These are phyloP conservation scores for Heterobasidion occidentale DNA, from an alignment of 1,284 basidiomycete genomes.

Conservation along the genomic window DNA sequence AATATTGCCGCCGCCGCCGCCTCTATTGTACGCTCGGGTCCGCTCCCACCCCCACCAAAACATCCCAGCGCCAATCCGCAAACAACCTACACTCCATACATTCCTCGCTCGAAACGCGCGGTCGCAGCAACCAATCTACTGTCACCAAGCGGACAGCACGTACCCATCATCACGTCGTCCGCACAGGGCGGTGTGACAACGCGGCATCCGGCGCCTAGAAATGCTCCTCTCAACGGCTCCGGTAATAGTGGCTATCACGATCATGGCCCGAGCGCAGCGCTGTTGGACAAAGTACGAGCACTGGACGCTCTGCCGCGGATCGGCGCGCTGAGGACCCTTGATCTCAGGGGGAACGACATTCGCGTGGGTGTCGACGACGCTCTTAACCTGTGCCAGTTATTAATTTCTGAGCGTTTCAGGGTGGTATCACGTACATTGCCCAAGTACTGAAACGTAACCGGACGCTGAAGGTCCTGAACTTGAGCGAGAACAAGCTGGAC, in stretches of 20 bases:
- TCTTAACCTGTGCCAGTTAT: no score
- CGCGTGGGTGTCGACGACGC: constrained; percentile 35
- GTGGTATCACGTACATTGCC: constrained; percentile 85
- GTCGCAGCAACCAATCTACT: constrained; percentile 35
- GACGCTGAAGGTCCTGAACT: constrained; percentile 89
- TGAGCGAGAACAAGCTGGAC: constrained; percentile 92
- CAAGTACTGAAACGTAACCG: constrained; percentile 95
- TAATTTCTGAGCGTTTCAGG: constrained; percentile 9
- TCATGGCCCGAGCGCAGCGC: constrained; percentile 62
- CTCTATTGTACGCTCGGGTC: constrained; percentile 24
- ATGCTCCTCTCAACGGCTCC: constrained; percentile 7
- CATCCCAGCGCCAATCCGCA: constrained; percentile 46
- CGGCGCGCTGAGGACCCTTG: constrained; percentile 82
- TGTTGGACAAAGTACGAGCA: constrained; percentile 75
- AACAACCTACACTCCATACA: constrained; percentile 76
- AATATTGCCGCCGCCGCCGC: background rate
- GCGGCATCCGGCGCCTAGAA: constrained; percentile 37
- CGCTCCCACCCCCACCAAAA: constrained; percentile 51
- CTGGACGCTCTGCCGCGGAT: constrained; percentile 80
- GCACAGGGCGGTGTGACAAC: constrained; percentile 74
- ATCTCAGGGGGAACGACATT: constrained; percentile 89
- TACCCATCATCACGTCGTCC: constrained; percentile 71
- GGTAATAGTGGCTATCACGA: constrained; percentile 15
- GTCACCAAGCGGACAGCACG: constrained; percentile 45
- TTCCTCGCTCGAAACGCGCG: constrained; percentile 53